A percentile compares a stretch with the other conserved stretches of the same genome.
Conservation (phyloP, 139 green algal species). For the Yamagishiella unicocca region DNA sequence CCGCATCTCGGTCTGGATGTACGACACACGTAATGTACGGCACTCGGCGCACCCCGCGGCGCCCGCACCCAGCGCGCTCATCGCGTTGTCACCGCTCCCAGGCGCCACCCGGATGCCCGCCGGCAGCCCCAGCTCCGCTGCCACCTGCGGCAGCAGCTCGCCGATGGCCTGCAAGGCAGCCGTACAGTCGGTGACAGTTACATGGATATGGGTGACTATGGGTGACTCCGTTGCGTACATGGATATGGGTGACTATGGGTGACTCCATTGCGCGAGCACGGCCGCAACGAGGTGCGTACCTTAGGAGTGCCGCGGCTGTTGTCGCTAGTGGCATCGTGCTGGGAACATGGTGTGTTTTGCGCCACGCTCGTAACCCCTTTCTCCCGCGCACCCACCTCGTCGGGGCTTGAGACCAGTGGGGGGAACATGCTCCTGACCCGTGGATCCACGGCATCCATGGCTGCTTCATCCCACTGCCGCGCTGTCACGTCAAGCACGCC, state of each 20-base stretch:
- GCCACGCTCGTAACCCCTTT: too few species aligned
- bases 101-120: conserved; percentile 69
- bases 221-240: too few species aligned
- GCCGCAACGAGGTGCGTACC: too few species aligned
- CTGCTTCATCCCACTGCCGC: conserved; percentile 62
- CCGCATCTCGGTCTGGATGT: too few species aligned
- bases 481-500: conserved; percentile 73
- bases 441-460: conserved; percentile 65
- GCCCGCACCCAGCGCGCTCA: conserved; percentile 81
- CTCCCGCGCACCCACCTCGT: conserved; percentile 66
- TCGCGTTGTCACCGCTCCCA: conserved; percentile 90
- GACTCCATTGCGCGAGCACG: too few species aligned
- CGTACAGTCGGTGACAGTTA: too few species aligned
- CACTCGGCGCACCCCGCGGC: conserved; percentile 46
- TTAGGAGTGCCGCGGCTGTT: too few species aligned
- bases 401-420: conserved; percentile 61
- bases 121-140: conserved; percentile 71
- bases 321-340: too few species aligned
- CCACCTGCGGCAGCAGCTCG: conserved; percentile 64
- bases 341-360: too few species aligned
- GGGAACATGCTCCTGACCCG: conserved; percentile 67
- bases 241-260: too few species aligned
- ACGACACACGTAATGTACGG: background rate
- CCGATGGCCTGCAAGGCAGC: conserved; percentile 68
- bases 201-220: too few species aligned